Evolutionary conservation across 148 eudicot species (phyloP).

Genomic region (Silene latifolia): DNA sequence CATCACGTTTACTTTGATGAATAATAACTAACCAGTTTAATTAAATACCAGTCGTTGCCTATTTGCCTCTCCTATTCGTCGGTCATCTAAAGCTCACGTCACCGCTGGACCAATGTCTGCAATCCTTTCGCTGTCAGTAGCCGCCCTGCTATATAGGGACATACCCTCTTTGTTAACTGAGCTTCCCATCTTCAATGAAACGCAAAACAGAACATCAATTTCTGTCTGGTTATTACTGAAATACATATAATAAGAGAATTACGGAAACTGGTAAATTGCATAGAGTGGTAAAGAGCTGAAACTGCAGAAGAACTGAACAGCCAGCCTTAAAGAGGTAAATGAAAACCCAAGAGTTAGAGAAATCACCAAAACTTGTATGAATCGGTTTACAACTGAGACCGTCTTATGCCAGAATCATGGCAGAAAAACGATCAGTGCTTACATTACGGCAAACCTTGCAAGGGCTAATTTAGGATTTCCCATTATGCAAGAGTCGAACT

Average conservation of each 20-base stretch:
- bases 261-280: conserved; percentile 12
- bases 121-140: neutral
- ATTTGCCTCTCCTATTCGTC: neutral
- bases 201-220: neutral
- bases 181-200: neutral
- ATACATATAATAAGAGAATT: neutral
- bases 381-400: too few relatives aligned
- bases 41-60: neutral
- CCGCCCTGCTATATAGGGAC: too few relatives aligned
- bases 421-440: too few relatives aligned
- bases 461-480: conserved; percentile 33
- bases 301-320: conserved; percentile 49
- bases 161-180: too few relatives aligned
- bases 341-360: neutral
- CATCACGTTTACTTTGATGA: too few relatives aligned
- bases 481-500: conserved; percentile 52
- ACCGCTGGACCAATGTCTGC: too few relatives aligned
- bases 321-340: conserved; percentile 29
- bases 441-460: conserved; percentile 47
- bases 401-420: too few relatives aligned
- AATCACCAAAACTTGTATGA: too few relatives aligned
- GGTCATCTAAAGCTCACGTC: neutral
- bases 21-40: too few relatives aligned
- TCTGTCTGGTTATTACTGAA: neutral
- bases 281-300: conserved; percentile 63